Evolutionary conservation across 331 rosid genomes (phyloP).

Genomic region (Quercus lobata): DNA sequence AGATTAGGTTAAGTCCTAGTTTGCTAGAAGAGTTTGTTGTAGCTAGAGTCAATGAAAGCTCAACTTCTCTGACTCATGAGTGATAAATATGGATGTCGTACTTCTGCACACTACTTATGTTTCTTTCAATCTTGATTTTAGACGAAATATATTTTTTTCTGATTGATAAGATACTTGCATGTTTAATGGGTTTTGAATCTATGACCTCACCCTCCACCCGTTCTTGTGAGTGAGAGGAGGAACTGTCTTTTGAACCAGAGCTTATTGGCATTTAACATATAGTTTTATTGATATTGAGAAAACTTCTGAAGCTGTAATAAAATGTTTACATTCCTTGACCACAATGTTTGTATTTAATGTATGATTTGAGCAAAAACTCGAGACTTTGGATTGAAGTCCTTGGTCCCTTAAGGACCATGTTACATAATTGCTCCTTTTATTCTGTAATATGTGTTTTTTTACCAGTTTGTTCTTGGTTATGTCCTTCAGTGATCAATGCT

Average conservation of each 20-base stretch:
- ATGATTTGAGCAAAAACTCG: neutral
- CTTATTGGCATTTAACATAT: too few relatives aligned
- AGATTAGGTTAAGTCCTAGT: too few relatives aligned
- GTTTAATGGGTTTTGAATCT: too few relatives aligned
- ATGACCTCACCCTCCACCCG: too few relatives aligned
- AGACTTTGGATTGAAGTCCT: neutral
- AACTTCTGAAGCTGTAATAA: neutral
- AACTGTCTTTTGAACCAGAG: too few relatives aligned
- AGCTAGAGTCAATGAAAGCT: too few relatives aligned
- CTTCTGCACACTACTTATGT: neutral
- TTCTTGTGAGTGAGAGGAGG: too few relatives aligned
- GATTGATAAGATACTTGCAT: too few relatives aligned
- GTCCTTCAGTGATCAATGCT: neutral
- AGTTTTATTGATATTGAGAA: neutral
- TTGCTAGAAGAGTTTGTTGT: too few relatives aligned
- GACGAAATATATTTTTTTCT: too few relatives aligned
- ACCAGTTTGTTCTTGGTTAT: neutral
- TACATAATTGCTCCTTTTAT: neutral
- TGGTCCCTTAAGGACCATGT: neutral
- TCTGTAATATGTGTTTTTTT: neutral
- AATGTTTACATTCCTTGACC: neutral
- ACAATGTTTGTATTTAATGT: neutral
- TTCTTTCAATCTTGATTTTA: neutral
- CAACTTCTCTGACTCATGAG: too few relatives aligned
- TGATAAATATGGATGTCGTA: neutral